phyloP scores from a whole-genome alignment of 2,329 filamentous ascomycete species.

The Verticillium tricorpus region DNA sequence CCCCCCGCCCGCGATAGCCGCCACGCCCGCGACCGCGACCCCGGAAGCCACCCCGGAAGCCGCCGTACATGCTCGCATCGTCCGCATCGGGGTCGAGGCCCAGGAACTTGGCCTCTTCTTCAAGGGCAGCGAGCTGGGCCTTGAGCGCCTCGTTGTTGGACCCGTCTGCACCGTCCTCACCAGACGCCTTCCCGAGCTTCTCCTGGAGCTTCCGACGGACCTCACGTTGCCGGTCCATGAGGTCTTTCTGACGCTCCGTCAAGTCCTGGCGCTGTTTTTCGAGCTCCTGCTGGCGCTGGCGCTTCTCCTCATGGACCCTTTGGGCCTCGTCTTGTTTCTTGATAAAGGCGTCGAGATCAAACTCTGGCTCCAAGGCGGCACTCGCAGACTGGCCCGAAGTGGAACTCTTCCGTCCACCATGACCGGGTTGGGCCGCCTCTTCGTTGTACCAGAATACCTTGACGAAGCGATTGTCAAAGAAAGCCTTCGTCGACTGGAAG shows the following conservation, averaged over 20 bases:
- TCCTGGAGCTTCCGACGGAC: constrained; percentile 60
- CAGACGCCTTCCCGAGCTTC: constrained; percentile 35
- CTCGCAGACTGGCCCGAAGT: background rate
- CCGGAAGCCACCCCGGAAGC: constrained; percentile 27
- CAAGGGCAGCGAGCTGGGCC: constrained; percentile 66
- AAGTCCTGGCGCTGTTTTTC: constrained; percentile 59
- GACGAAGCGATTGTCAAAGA: constrained; percentile 83
- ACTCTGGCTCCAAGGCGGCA: constrained; percentile 36
- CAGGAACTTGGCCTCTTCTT: constrained; percentile 66
- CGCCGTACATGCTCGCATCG: constrained; percentile 19
- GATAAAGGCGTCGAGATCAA: constrained; percentile 67
- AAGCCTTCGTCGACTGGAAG: constrained; percentile 71
- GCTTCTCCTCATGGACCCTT: constrained; percentile 61
- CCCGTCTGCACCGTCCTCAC: constrained; percentile 19
- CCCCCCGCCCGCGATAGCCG: constrained; percentile 31
- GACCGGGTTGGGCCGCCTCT: constrained; percentile 23
- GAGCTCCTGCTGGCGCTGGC: constrained; percentile 57
- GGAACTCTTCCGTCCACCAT: background rate
- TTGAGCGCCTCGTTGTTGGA: constrained; percentile 58
- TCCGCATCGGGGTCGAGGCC: constrained; percentile 58
- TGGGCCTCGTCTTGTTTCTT: constrained; percentile 70
- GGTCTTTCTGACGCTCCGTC: constrained; percentile 57
- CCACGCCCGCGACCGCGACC: constrained; percentile 37
- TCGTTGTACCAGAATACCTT: constrained; percentile 76
- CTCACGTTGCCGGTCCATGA: constrained; percentile 59